Conservation (phyloP, 371 early-diverging fungal genomes). For the Mortierella sp. region DNA sequence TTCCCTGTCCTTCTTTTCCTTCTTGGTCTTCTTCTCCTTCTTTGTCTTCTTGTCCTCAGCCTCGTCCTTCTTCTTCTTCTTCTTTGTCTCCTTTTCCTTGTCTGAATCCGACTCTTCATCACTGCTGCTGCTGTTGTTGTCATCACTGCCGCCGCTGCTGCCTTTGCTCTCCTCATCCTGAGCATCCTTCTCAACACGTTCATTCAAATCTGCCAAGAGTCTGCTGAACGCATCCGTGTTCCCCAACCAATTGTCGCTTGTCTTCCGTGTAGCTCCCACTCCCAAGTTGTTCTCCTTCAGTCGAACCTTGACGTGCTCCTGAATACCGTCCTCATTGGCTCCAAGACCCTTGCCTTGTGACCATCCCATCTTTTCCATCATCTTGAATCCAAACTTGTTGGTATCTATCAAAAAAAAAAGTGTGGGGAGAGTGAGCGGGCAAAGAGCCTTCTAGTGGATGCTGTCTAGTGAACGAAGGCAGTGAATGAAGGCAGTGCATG, state of each 20-base stretch:
- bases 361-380: constrained; percentile 98
- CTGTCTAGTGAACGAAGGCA: too few species aligned
- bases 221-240: constrained; percentile 89
- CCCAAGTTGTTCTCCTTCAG: constrained; percentile 87
- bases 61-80: constrained; percentile 38
- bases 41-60: constrained; percentile 30
- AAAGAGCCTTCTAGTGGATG: too few species aligned
- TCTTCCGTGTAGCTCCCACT: constrained; percentile 87
- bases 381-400: constrained; percentile 86
- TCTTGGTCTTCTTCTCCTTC: constrained; percentile 32
- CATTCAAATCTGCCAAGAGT: constrained; percentile 82
- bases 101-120: constrained; percentile 12
- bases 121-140: constrained; percentile 6
- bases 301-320: constrained; percentile 82
- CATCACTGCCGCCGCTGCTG: constrained; percentile 6
- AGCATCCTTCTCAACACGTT: constrained; percentile 52
- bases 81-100: constrained; percentile 11
- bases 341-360: constrained; percentile 93
- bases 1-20: constrained; percentile 18
- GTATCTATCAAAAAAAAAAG: constrained; percentile 67
- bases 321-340: constrained; percentile 82
- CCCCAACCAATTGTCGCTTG: constrained; percentile 94
- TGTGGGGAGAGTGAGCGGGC: too few species aligned
- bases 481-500: too few species aligned
- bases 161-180: constrained; percentile 20